Conservation (phyloP, 1,284 basidiomycete genomes). For the Pseudozyma pruni region DNA sequence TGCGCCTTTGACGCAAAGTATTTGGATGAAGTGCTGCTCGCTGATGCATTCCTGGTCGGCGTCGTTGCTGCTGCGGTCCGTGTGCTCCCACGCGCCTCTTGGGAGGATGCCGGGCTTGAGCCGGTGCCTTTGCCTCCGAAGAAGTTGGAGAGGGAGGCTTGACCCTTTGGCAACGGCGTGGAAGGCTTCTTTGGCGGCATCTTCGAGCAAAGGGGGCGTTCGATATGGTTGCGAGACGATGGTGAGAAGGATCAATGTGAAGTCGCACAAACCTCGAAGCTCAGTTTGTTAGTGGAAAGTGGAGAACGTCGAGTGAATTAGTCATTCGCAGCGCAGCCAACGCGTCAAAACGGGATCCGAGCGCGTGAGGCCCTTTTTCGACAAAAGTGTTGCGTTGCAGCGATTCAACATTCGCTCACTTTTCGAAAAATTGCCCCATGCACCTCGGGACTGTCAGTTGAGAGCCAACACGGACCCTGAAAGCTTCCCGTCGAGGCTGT, state of each 20-base stretch:
- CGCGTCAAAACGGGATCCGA: conserved; percentile 1
- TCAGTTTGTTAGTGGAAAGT: not conserved
- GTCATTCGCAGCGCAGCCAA: not conserved
- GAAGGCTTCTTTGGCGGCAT: conserved; percentile 43
- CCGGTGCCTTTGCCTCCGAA: conserved; percentile 34
- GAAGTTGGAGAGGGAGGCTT: conserved; percentile 52
- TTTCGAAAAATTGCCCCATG: not conserved
- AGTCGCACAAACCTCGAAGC: not conserved
- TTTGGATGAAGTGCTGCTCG: conserved; percentile 20
- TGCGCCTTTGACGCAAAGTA: conserved; percentile 29
- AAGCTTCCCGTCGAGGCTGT: not conserved
- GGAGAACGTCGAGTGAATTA: conserved; percentile 6
- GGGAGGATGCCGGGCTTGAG: conserved; percentile 34
- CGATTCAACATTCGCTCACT: not conserved
- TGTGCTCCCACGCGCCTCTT: conserved; percentile 13
- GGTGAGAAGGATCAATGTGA: not conserved
- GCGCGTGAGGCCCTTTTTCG: conserved; percentile 6
- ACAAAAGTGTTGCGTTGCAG: too few species aligned
- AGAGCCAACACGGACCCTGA: not conserved
- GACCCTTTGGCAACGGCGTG: conserved; percentile 43
- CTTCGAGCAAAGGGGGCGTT: not conserved
- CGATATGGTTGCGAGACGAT: not conserved
- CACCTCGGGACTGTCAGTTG: not conserved
- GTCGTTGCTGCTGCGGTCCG: conserved; percentile 10
- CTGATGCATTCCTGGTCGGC: conserved; percentile 3